Conservation (phyloP, 2,329 filamentous ascomycete genomes). For the Paecilomyces fulvus region DNA sequence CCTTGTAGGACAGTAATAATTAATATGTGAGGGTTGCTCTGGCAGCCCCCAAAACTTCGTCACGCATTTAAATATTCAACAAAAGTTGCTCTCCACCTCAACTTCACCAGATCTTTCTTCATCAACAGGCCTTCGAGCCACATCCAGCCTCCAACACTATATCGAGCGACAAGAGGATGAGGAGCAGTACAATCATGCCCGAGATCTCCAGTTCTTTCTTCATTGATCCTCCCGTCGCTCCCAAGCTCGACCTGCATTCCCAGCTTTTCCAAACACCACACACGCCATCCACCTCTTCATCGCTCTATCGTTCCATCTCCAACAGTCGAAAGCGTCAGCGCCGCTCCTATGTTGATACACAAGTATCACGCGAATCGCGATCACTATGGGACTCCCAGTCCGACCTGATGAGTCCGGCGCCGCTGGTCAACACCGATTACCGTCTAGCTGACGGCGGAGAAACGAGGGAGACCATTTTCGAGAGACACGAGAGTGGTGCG, state of each 20-base stretch:
- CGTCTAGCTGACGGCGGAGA: slow-evolving; percentile 23
- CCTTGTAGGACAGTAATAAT: background rate
- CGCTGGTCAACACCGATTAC: slow-evolving; percentile 32
- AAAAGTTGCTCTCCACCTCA: background rate
- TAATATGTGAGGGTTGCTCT: background rate
- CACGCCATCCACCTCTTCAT: slow-evolving; percentile 29
- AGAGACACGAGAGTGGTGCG: slow-evolving; percentile 15
- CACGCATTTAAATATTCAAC: background rate
- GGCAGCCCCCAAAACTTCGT: slow-evolving; percentile 1
- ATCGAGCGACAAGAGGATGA: background rate
- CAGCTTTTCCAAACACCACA: slow-evolving; percentile 29
- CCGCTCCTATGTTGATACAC: background rate
- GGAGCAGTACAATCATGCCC: background rate
- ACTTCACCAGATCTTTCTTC: background rate
- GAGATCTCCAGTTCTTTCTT: slow-evolving; percentile 18
- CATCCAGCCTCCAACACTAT: background rate
- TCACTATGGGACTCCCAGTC: slow-evolving; percentile 4
- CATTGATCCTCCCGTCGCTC: slow-evolving; percentile 26
- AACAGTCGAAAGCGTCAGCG: slow-evolving; percentile 4
- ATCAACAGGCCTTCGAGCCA: background rate
- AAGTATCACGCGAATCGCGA: background rate
- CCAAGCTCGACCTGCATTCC: slow-evolving; percentile 31
- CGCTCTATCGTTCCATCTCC: slow-evolving; percentile 27
- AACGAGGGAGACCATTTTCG: slow-evolving; percentile 12
- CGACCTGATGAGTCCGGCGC: slow-evolving; percentile 24